These are phyloP conservation scores for Leccinum truebloodii DNA, from an alignment of 768 basidiomycete genomes.

Conservation along the genomic window DNA sequence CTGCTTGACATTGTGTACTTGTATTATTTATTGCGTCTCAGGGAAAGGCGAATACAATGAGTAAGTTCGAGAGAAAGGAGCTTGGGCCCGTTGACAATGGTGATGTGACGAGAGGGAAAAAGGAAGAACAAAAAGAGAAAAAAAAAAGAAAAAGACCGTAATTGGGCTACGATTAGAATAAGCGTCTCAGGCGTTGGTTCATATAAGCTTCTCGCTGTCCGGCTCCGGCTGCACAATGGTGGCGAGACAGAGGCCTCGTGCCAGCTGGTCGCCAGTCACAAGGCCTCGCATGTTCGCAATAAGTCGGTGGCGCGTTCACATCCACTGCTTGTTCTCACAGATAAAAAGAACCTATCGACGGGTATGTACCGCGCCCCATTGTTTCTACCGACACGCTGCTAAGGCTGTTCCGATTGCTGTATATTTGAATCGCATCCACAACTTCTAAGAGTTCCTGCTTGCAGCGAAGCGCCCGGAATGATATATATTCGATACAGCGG, in stretches of 20 bases:
- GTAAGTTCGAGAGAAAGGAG: background rate
- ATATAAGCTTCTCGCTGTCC: constrained; percentile 10
- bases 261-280: background rate
- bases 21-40: background rate
- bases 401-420: constrained; percentile 6
- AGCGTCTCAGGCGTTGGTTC: background rate
- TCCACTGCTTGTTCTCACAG: constrained; percentile 6
- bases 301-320: constrained; percentile 1
- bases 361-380: background rate
- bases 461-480: background rate
- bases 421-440: background rate
- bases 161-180: background rate
- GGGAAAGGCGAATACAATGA: background rate
- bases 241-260: constrained; percentile 1
- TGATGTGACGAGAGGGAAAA: background rate
- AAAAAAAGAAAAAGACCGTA: background rate
- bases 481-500: background rate
- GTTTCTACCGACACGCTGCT: background rate
- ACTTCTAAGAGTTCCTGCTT: background rate
- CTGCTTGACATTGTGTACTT: constrained; percentile 6
- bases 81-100: background rate
- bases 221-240: constrained; percentile 15
- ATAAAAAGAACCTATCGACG: background rate
- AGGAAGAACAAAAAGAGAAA: background rate
- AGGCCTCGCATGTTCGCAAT: background rate